A percentile compares a stretch with the other conserved stretches of the same genome.
phyloP scores from a whole-genome alignment of 164 flowering plant species.

The Vitis amurensis region DNA sequence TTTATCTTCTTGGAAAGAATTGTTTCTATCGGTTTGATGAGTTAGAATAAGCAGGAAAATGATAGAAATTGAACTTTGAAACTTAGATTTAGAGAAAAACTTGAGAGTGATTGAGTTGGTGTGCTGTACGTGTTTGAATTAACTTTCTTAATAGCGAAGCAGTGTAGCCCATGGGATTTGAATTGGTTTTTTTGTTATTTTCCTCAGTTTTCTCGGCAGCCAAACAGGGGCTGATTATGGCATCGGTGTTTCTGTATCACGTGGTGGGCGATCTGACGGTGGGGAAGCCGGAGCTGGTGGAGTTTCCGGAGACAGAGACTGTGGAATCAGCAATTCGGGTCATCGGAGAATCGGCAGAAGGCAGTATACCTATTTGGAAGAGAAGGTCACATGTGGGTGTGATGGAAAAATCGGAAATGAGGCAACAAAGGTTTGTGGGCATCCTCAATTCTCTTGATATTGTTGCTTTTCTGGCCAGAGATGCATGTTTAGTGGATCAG shows the following conservation, averaged over 20 bases:
- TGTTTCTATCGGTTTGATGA: too few relatives aligned
- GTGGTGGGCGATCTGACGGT: conserved; percentile 98
- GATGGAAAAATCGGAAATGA: conserved; percentile 61
- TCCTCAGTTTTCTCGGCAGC: neutral
- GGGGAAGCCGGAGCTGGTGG: conserved; percentile 88
- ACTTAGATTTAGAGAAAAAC: too few relatives aligned
- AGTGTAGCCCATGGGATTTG: neutral
- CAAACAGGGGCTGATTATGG: conserved; percentile 40
- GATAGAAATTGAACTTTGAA: too few relatives aligned
- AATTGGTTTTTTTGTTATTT: neutral
- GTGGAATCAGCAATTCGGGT: conserved; percentile 82
- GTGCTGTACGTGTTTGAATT: too few relatives aligned
- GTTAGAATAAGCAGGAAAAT: too few relatives aligned
- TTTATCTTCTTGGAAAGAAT: neutral
- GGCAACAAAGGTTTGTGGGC: conserved; percentile 89
- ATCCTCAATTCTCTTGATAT: conserved; percentile 82
- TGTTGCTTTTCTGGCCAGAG: conserved; percentile 71
- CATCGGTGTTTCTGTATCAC: conserved; percentile 86
- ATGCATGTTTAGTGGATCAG: conserved; percentile 65
- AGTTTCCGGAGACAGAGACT: conserved; percentile 75
- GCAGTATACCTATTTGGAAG: conserved; percentile 91
- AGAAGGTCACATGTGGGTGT: conserved; percentile 41
- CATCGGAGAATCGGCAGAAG: conserved; percentile 80
- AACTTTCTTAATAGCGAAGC: neutral
- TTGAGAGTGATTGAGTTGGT: too few relatives aligned